phyloP scores from a whole-genome alignment of 163 green algal species.

The Scenedesmus sp. region DNA sequence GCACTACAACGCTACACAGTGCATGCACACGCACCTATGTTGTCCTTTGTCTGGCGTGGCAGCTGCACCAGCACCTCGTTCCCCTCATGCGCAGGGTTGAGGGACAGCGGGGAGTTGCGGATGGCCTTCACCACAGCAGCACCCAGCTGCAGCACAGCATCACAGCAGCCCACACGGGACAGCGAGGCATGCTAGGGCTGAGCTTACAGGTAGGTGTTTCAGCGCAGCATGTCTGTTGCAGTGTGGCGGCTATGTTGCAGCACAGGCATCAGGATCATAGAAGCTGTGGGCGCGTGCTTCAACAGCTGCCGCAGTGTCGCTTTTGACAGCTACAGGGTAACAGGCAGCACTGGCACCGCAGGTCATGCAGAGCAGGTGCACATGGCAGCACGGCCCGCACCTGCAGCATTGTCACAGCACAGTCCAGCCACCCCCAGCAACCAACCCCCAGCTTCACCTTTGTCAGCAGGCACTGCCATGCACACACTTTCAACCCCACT shows the following conservation, averaged over 20 bases:
- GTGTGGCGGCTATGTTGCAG: background rate
- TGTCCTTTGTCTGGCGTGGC: conserved; percentile 46
- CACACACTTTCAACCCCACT: background rate
- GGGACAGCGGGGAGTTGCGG: conserved; percentile 58
- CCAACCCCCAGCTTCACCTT: background rate
- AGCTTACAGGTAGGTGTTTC: no score
- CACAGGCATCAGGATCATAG: no score
- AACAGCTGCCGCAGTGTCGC: no score
- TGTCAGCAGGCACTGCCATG: background rate
- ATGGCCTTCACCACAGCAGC: conserved; percentile 60
- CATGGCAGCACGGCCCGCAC: no score
- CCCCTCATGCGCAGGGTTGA: conserved; percentile 38
- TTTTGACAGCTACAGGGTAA: background rate
- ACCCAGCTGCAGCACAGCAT: background rate
- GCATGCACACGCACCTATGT: background rate
- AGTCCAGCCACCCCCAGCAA: background rate
- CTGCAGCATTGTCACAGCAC: background rate
- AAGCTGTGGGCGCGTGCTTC: background rate
- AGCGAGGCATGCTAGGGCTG: background rate
- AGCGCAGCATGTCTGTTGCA: background rate
- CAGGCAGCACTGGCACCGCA: background rate
- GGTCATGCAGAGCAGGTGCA: background rate
- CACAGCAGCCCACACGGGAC: background rate
- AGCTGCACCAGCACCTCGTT: conserved; percentile 69
- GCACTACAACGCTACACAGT: background rate